phyloP scores from a whole-genome alignment of 2,329 filamentous ascomycete genomes.

The Rhynchosporium graminicola region DNA sequence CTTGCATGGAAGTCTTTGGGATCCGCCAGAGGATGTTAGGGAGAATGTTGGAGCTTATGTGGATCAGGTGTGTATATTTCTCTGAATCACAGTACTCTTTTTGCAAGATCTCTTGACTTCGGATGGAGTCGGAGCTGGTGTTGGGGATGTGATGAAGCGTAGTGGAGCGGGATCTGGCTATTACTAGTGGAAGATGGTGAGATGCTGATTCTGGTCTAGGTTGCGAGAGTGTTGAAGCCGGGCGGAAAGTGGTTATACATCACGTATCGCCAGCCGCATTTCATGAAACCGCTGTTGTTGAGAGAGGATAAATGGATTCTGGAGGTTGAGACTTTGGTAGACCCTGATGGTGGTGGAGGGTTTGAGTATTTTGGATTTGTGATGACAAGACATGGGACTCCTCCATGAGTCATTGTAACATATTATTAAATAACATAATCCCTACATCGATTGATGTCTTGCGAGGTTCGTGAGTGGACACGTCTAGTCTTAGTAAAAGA shows the following conservation, averaged over 20 bases:
- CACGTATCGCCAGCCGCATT: slow-evolving; percentile 57
- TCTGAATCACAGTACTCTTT: not conserved
- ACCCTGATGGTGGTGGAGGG: slow-evolving; percentile 43
- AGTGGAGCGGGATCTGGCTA: no score
- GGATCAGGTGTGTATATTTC: slow-evolving; percentile 45
- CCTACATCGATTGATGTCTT: not conserved
- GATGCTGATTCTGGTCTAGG: slow-evolving; percentile 38
- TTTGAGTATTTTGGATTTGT: slow-evolving; percentile 54
- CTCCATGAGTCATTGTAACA: not conserved
- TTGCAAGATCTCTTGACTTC: slow-evolving; percentile 4
- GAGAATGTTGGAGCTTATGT: slow-evolving; percentile 52
- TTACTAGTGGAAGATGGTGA: not conserved
- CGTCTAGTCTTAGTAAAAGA: not conserved
- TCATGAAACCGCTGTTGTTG: slow-evolving; percentile 51
- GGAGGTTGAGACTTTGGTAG: slow-evolving; percentile 46
- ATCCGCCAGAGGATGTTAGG: slow-evolving; percentile 50
- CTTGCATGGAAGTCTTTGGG: slow-evolving; percentile 53
- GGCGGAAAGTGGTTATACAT: slow-evolving; percentile 53
- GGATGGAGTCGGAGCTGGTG: not conserved
- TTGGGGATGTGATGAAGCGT: not conserved
- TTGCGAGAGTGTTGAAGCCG: slow-evolving; percentile 50
- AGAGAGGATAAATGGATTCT: slow-evolving; percentile 48
- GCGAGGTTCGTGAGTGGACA: not conserved
- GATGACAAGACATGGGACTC: slow-evolving; percentile 36
- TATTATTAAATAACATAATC: not conserved